These are phyloP conservation scores for Brettanomyces anomalus DNA, from an alignment of 805 yeast genomes.

Conservation along the genomic window DNA sequence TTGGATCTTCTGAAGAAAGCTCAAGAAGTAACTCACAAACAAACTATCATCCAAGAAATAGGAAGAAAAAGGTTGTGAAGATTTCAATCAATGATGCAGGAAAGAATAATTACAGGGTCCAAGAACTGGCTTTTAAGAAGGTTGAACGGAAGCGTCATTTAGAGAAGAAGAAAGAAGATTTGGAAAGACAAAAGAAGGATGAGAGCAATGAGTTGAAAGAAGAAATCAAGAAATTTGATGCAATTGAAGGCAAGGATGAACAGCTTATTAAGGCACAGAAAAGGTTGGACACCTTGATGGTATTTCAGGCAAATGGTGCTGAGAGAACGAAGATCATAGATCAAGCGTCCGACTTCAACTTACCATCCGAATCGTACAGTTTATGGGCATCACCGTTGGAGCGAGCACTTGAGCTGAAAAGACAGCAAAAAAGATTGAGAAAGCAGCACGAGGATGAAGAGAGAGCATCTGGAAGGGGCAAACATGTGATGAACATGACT, in stretches of 20 bases:
- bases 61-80: slow-evolving; percentile 40
- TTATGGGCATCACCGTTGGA: slow-evolving; percentile 86
- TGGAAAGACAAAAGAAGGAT: slow-evolving; percentile 28
- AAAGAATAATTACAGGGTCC: slow-evolving; percentile 57
- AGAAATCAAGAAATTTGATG: slow-evolving; percentile 35
- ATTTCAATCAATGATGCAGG: slow-evolving; percentile 52
- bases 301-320: slow-evolving; percentile 78
- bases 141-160: slow-evolving; percentile 42
- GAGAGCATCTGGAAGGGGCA: slow-evolving; percentile 64
- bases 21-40: slow-evolving; percentile 5
- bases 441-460: slow-evolving; percentile 51
- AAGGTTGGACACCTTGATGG: slow-evolving; percentile 61
- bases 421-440: slow-evolving; percentile 69
- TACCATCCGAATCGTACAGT: slow-evolving; percentile 38
- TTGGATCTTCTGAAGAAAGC: slow-evolving; percentile 14
- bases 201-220: slow-evolving; percentile 33
- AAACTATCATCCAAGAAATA: slow-evolving; percentile 16
- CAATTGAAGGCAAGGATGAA: slow-evolving; percentile 36
- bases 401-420: slow-evolving; percentile 76
- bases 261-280: slow-evolving; percentile 64
- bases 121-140: slow-evolving; percentile 52
- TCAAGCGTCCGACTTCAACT: slow-evolving; percentile 80
- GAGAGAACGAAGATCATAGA: slow-evolving; percentile 91
- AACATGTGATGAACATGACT: slow-evolving; percentile 66
- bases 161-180: slow-evolving; percentile 25